Percentiles rank a stretch among this genome's conserved stretches.
phyloP scores from a whole-genome alignment of 1,284 basidiomycete species.

The Boletus smithii region DNA sequence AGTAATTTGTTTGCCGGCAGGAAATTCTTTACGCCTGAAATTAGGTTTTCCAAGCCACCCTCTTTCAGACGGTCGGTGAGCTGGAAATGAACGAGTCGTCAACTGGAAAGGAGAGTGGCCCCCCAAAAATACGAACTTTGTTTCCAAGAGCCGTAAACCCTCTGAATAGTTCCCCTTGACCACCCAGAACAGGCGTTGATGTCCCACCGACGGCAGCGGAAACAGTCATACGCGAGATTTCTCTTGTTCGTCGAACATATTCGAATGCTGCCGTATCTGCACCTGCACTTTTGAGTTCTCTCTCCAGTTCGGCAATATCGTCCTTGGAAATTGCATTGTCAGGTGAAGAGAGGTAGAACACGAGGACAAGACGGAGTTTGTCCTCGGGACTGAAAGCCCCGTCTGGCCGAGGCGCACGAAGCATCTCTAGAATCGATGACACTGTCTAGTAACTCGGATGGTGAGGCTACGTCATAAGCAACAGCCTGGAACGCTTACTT shows the following conservation, averaged over 20 bases:
- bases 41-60: slow-evolving; percentile 90
- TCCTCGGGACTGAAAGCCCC: slow-evolving; percentile 73
- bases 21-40: slow-evolving; percentile 98
- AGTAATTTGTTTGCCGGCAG: slow-evolving; percentile 93
- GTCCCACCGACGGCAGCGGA: slow-evolving; percentile 59
- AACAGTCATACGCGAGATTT: slow-evolving; percentile 89
- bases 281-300: slow-evolving; percentile 77
- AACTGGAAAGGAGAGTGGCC: slow-evolving; percentile 10
- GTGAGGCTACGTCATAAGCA: slow-evolving; percentile 7
- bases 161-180: slow-evolving; percentile 78
- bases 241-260: slow-evolving; percentile 89
- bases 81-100: slow-evolving; percentile 37
- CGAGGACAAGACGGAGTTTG: slow-evolving; percentile 90
- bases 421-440: slow-evolving; percentile 76
- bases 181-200: slow-evolving; percentile 73
- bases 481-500: slow-evolving; percentile 42
- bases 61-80: slow-evolving; percentile 93
- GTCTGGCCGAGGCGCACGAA: slow-evolving; percentile 66
- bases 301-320: slow-evolving; percentile 85
- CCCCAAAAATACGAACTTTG: slow-evolving; percentile 51
- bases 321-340: slow-evolving; percentile 82
- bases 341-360: slow-evolving; percentile 88
- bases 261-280: slow-evolving; percentile 85
- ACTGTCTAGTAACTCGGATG: slow-evolving; percentile 52
- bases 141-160: slow-evolving; percentile 93